Percentiles rank a stretch among this genome's conserved stretches.
These are phyloP conservation scores for Phytophthora sp. DNA, from an alignment of 352 stramenopile genomes.

Conservation along the genomic window DNA sequence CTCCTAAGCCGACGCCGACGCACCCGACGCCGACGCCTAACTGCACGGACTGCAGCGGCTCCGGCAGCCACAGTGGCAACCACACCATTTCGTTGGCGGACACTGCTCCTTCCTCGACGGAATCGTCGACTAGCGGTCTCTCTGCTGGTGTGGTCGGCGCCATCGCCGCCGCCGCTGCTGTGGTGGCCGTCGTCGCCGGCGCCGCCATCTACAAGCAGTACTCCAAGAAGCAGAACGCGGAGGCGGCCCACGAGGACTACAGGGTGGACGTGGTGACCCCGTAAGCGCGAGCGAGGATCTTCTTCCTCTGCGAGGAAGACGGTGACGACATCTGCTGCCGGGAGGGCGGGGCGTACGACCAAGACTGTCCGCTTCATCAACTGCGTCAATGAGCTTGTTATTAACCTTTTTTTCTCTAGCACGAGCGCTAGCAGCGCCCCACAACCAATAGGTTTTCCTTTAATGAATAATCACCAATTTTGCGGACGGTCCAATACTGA, in stretches of 20 bases:
- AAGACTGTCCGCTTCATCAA: slow-evolving; percentile 14
- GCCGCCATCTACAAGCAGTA: slow-evolving; percentile 46
- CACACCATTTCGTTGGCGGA: slow-evolving; percentile 11
- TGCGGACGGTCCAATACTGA: slow-evolving; percentile 16
- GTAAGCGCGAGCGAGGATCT: slow-evolving; percentile 7
- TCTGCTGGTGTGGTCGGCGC: slow-evolving; percentile 29
- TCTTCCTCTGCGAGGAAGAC: slow-evolving; percentile 12
- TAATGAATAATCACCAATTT: slow-evolving; percentile 12
- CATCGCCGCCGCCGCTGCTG: slow-evolving; percentile 32
- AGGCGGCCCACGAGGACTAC: slow-evolving; percentile 11
- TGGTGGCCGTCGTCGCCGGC: slow-evolving; percentile 27
- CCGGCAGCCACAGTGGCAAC: slow-evolving; percentile 5
- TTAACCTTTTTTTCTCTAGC: not conserved
- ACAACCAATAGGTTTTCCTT: not conserved
- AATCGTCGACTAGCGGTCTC: slow-evolving; percentile 8
- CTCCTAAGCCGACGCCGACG: not conserved
- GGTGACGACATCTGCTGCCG: not conserved
- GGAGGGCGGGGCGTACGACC: slow-evolving; percentile 6
- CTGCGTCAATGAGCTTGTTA: slow-evolving; percentile 4
- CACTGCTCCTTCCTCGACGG: not conserved
- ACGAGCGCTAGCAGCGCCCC: not conserved
- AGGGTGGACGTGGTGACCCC: slow-evolving; percentile 31
- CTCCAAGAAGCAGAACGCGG: slow-evolving; percentile 20
- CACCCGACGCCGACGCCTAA: slow-evolving; percentile 19
- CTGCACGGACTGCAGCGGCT: slow-evolving; percentile 5